Conservation (phyloP, 768 basidiomycete genomes). For the Phylloporus arenicola region DNA sequence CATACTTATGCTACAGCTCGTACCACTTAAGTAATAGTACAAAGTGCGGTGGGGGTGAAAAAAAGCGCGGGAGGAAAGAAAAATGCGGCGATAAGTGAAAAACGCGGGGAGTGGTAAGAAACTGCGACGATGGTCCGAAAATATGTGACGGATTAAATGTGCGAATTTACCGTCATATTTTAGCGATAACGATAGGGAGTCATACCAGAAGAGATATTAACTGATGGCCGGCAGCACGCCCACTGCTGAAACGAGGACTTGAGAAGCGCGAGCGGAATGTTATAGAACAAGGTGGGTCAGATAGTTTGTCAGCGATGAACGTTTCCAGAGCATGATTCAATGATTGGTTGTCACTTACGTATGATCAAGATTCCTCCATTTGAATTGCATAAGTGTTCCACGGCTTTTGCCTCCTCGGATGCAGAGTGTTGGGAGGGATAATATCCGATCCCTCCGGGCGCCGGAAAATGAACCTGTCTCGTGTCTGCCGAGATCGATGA, state of each 20-base stretch:
- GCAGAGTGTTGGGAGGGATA: neutral
- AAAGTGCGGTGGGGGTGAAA: no score
- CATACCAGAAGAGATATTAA: neutral
- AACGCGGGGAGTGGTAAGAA: no score
- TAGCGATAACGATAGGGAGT: neutral
- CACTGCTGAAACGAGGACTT: neutral
- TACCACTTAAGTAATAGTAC: no score
- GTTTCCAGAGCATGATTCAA: neutral
- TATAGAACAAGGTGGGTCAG: neutral
- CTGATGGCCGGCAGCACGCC: neutral
- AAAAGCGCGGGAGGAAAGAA: no score
- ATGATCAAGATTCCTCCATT: neutral
- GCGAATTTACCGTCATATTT: no score
- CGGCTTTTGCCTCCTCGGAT: neutral
- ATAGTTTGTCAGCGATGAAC: neutral
- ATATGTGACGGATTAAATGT: no score
- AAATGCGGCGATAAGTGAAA: no score
- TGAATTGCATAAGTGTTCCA: neutral
- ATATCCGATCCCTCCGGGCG: neutral
- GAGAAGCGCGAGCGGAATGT: neutral
- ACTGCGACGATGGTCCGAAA: no score
- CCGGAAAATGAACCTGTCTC: neutral
- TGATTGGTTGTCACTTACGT: neutral
- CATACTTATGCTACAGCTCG: no score
- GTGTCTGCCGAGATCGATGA: neutral